These are phyloP conservation scores for Tricholoma flavovirens DNA, from an alignment of 768 basidiomycete species.

Conservation along the genomic window DNA sequence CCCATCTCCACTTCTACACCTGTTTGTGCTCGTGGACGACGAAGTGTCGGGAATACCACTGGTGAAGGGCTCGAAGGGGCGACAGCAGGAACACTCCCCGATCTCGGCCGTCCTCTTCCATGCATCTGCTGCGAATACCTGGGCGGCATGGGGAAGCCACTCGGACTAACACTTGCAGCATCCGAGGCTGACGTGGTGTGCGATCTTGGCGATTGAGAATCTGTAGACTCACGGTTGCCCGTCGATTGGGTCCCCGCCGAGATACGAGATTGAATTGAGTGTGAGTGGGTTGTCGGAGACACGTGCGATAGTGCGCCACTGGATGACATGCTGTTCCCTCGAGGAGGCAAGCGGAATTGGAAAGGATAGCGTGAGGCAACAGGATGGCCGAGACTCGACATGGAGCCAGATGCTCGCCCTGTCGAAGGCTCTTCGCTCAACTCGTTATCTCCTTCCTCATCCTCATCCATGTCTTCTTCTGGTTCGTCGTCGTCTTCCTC, in stretches of 20 bases:
- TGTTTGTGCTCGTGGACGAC: constrained; percentile 13
- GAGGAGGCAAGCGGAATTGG: constrained; percentile 49
- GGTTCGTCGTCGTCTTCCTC: constrained; percentile 15
- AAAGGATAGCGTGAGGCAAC: constrained; percentile 67
- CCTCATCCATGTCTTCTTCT: constrained; percentile 21
- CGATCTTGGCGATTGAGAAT: constrained; percentile 48
- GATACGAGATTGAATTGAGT: constrained; percentile 31
- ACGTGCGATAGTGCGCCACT: constrained; percentile 32
- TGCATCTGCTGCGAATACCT: constrained; percentile 30
- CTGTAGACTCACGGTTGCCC: constrained; percentile 56
- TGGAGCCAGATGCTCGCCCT: constrained; percentile 68
- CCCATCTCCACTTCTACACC: constrained; percentile 13
- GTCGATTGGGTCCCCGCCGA: constrained; percentile 53
- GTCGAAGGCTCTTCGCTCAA: constrained; percentile 50
- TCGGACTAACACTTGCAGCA: constrained; percentile 29
- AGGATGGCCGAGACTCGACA: constrained; percentile 82
- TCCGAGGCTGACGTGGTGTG: constrained; percentile 29
- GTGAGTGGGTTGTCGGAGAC: constrained; percentile 25
- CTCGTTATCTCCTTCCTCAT: constrained; percentile 34
- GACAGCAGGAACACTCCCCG: constrained; percentile 30
- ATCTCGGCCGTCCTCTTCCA: constrained; percentile 23
- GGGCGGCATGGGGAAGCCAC: constrained; percentile 39
- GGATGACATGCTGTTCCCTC: constrained; percentile 38
- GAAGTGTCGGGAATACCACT: constrained; percentile 24
- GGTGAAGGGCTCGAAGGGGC: constrained; percentile 13